phyloP scores from a whole-genome alignment of 2,329 filamentous ascomycete species.

The Pseudogymnoascus sp. region DNA sequence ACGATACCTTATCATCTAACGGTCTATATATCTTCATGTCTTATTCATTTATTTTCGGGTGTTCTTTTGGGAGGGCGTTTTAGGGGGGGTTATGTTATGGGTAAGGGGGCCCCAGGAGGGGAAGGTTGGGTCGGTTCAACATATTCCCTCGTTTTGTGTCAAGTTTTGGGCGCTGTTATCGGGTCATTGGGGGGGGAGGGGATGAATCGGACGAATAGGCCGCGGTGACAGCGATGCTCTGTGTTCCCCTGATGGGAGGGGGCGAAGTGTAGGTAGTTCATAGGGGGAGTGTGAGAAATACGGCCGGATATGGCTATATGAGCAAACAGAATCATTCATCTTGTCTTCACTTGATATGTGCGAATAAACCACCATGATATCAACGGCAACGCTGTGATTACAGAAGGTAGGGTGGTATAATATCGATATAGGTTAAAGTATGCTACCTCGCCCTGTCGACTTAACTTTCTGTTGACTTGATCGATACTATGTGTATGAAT shows the following conservation, averaged over 20 bases:
- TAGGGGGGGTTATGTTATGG: background rate
- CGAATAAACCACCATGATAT: background rate
- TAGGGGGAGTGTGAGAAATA: background rate
- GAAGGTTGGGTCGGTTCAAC: background rate
- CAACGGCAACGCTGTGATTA: too few species aligned
- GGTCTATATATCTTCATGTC: slow-evolving; percentile 2
- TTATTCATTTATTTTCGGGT: background rate
- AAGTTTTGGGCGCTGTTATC: background rate
- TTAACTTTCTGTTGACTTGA: too few species aligned
- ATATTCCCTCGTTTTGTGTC: background rate
- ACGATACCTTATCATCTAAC: slow-evolving; percentile 7
- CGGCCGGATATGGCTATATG: background rate
- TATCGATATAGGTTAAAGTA: too few species aligned
- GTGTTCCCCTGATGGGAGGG: background rate
- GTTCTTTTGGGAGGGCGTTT: background rate
- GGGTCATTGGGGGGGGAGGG: background rate
- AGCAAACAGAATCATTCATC: background rate
- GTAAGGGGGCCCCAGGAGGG: background rate
- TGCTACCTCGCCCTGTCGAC: too few species aligned
- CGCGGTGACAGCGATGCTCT: background rate
- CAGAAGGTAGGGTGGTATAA: too few species aligned
- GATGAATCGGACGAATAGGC: background rate
- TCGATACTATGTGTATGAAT: too few species aligned
- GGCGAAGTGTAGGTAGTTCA: background rate
- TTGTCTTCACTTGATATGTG: background rate